Conservation (phyloP, 2,329 filamentous ascomycete species). For the Microdochium nivale region DNA sequence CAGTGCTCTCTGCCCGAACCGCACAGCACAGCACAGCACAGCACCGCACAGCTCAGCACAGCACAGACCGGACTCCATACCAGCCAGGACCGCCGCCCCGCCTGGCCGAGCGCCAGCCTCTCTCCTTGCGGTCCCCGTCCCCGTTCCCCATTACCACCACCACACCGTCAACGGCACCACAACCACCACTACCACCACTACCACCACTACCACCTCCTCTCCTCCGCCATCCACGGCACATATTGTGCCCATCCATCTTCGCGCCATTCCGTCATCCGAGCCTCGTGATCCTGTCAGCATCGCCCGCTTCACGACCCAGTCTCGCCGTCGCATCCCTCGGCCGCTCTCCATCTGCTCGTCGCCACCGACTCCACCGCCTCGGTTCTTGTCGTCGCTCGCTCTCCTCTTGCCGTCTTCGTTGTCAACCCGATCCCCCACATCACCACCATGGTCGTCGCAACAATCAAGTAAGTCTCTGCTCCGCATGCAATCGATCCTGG, state of each 20-base stretch:
- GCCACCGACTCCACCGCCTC: constrained; percentile 2
- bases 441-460: constrained; percentile 54
- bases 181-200: too few relatives aligned
- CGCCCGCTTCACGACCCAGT: not conserved
- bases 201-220: not conserved
- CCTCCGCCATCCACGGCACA: too few relatives aligned
- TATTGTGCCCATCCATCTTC: not conserved
- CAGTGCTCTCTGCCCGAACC: not conserved
- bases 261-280: not conserved
- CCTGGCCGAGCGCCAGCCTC: too few relatives aligned
- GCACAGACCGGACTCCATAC: not conserved
- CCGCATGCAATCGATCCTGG: constrained; percentile 12
- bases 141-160: not conserved
- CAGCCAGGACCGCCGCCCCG: too few relatives aligned
- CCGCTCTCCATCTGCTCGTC: not conserved
- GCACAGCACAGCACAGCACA: not conserved
- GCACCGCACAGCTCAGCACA: too few relatives aligned
- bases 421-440: not conserved
- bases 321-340: not conserved
- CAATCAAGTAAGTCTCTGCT: constrained; percentile 48
- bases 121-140: not conserved
- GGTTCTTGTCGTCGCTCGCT: constrained; percentile 1
- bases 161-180: not conserved
- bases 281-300: not conserved
- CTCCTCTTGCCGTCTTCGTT: not conserved